Evolutionary conservation across 139 green algal species (phyloP), one percentile per base, ranked within the genome.

Genomic region (Pseudopediastrum boryanum): DNA sequence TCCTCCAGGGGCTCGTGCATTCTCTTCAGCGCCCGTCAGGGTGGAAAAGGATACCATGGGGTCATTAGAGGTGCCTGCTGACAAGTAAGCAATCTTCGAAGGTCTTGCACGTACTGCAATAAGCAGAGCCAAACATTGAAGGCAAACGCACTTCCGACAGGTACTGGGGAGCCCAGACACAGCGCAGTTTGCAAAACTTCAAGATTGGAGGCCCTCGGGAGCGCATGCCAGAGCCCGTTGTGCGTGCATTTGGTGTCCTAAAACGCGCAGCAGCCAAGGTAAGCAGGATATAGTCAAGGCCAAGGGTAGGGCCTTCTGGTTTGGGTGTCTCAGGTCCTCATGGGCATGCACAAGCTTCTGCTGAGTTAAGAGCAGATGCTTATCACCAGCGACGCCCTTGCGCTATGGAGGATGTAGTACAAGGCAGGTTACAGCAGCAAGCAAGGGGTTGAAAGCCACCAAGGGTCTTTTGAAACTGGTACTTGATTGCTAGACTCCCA

Each of bases 141-240:
- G 27, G 19, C 5, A 64, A 46, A 33, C 46, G n/a, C 68, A 4
- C 33, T 52, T 19, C 13, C 39, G 25, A 25, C 80, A 93, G 94
- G 79, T 96, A 97, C 78, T 99, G 95, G 95, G 96, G 96, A n/a
- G 96, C 96, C 2, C 96, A 99, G 79, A 99, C 96, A 36, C 95
- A 99, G 86, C 88, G 96, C 7, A 97, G 92, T 0, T 79, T 95
- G 19, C 78, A 95, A 66, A 99, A 99, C 87, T 99, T 99, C 83
- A 94, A 98, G 69, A 99, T 99, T 74, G 96, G 96, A n/a, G 93
- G 94, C 0, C 51, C 88, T 0, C 52, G 83, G 0, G 96, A 99
- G 79, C 85, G 90, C 38, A 99, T 99, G 92, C 96, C 96, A 19
- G 90, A 96, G 72, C 92, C 92, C 0, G 86, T 99, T 2, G 84